These are phyloP conservation scores for Podaxis sp. DNA, from an alignment of 768 basidiomycete species.

Conservation along the genomic window DNA sequence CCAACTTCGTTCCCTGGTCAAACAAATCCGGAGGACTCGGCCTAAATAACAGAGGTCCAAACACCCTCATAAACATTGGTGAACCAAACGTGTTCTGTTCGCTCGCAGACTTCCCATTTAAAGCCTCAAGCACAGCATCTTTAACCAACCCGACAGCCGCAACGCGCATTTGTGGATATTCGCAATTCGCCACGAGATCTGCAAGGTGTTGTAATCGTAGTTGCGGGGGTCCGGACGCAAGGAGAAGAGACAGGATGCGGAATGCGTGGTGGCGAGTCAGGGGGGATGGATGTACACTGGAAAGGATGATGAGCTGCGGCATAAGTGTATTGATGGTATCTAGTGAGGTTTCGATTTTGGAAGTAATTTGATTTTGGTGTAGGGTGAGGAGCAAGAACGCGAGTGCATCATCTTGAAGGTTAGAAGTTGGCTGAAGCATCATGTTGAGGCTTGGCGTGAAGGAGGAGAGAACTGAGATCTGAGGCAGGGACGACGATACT, in stretches of 20 bases:
- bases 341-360: slow-evolving; percentile 30
- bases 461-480: slow-evolving; percentile 26
- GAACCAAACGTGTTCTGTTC: slow-evolving; percentile 46
- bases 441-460: slow-evolving; percentile 44
- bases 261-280: slow-evolving; percentile 58
- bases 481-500: neutral
- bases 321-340: slow-evolving; percentile 51
- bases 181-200: slow-evolving; percentile 47
- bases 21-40: slow-evolving; percentile 58
- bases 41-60: slow-evolving; percentile 61
- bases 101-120: slow-evolving; percentile 24
- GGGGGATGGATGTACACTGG: slow-evolving; percentile 63
- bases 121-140: slow-evolving; percentile 59
- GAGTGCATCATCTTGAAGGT: slow-evolving; percentile 62
- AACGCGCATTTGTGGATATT: slow-evolving; percentile 66
- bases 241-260: slow-evolving; percentile 54
- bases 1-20: slow-evolving; percentile 23
- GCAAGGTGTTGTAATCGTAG: slow-evolving; percentile 55
- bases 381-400: slow-evolving; percentile 48
- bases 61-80: slow-evolving; percentile 50
- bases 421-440: slow-evolving; percentile 46
- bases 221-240: slow-evolving; percentile 45
- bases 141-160: slow-evolving; percentile 70
- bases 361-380: slow-evolving; percentile 21
- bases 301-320: slow-evolving; percentile 51